phyloP scores from a whole-genome alignment of 495 filamentous ascomycete genomes.

The Podospora pseudocomata region DNA sequence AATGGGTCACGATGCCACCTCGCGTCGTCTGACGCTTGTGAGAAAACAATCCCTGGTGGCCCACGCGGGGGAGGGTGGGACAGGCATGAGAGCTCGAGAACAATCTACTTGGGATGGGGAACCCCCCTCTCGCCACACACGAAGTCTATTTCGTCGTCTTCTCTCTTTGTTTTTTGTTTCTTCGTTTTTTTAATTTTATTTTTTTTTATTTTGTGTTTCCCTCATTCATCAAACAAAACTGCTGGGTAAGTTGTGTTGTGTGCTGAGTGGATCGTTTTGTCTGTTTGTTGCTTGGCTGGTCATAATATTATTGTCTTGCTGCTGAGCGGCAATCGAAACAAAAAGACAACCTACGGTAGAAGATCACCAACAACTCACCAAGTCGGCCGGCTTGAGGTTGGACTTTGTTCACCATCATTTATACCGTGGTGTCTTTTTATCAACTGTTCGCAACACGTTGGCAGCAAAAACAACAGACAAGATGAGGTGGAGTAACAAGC shows the following conservation, averaged over 20 bases:
- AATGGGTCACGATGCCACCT: neutral
- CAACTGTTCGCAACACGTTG: neutral
- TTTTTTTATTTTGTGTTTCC: neutral
- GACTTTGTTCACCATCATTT: neutral
- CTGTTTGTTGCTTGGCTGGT: neutral
- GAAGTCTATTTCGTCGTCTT: neutral
- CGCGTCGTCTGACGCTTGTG: neutral
- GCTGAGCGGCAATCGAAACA: neutral
- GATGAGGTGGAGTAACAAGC: constrained; percentile 25
- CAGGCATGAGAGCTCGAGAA: neutral
- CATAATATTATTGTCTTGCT: neutral
- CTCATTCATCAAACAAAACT: neutral
- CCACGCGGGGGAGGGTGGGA: neutral
- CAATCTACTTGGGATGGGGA: constrained; percentile 8
- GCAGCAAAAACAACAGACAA: constrained; percentile 1
- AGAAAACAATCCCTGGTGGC: neutral
- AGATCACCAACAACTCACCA: too few species aligned
- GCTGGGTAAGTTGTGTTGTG: neutral
- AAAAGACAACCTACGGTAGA: neutral
- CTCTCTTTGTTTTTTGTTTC: neutral
- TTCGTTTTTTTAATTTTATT: neutral
- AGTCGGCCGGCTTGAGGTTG: neutral
- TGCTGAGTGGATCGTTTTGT: neutral
- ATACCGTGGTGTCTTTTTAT: neutral
- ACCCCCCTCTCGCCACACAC: neutral